Evolutionary conservation across 805 yeast genomes (phyloP), one percentile per base, ranked within the genome.

Genomic region (Saccharomyces jurei): DNA sequence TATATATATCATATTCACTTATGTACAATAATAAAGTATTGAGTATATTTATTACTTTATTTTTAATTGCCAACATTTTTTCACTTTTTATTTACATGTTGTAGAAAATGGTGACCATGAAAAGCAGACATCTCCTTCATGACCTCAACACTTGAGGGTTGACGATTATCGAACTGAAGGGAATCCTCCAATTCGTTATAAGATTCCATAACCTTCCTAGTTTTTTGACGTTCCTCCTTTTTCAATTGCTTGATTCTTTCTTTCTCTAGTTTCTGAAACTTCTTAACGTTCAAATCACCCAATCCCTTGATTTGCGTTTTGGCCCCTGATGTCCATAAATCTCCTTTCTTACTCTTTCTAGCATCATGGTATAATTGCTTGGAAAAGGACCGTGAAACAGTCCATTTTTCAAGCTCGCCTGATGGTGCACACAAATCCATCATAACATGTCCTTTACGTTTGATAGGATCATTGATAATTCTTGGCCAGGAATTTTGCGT

Each of bases 401-500:
- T 84, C 96, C 97, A 90, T 56, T 84, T 82, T 70, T 92, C 97
- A 47, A 92, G 70, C 49, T 79, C 78, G 1, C 97, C 97, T 13
- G 84, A 77, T 0, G 91, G 80, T 0, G 89, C 82, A 74, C 97
- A 89, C 2, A 90, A 79, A 59, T 83, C 87, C 68, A 91, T 76
- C 26, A 81, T 74, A 17, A 92, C 94, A 71, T 90, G 95, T 2
- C 90, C 89, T 65, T 89, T 87, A 50, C 86, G 79, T 64, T 89
- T 89, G 63, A 78, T 60, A 1, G 98, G 98, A 22, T 78, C 79
- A 36, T 77, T 76, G 53, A 90, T 71, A 11, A 87, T 80, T 56
- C 98, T 77, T 0, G 96, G 91, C 84, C 90, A 83, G 41, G 77
- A 75, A 25, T 67, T 61, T 1, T 65, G 58, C 4, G 66, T 60